Evolutionary conservation across 1,284 basidiomycete species (phyloP), one percentile per base, ranked within the genome.

Genomic region (Cryptococcus neoformans): DNA sequence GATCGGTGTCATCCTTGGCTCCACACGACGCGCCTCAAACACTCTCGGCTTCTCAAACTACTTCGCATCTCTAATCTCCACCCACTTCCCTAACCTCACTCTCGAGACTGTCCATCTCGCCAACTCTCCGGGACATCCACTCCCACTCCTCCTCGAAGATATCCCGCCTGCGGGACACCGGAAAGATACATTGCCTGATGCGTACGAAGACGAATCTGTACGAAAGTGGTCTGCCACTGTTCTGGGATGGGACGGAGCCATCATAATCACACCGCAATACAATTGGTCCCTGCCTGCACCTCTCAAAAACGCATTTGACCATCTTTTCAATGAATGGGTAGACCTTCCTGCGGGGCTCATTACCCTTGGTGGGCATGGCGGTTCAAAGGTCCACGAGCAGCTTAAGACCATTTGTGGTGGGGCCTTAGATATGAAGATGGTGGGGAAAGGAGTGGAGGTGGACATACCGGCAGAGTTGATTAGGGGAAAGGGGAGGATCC

Each of bases 221-320:
- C 47, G 49, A 36, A 44, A 46, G 16, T 71, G 67, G 66, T 62
- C 59, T 5, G 36, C 11, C 6, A 62, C 60, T 3, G 56, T 71
- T 16, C 28, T 58, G 10, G 39, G 14, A 2, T 60, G 53, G 53
- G 54, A 63, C 28, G 66, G 58, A 2, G 14, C 66, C 35, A 54
- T 71, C 16, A 58, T 71, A 50, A 14, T 69, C 44, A 48, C 63
- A 12, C 68, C 69, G 44, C 64, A 71, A 56, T 69, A 71, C 59
- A 71, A 69, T 54, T 63, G 62, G 57, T 59, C 60, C 3, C 54
- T 55, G 45, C 63, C 63, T 7, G 67, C 61, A 3, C 40, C 48
- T 7, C 58, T 71, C 48, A 71, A 71, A 54, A 68, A 69, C 41
- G 59, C 63, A 10, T 28, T 71, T 21, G 69, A 71, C 50, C 65